Percentiles rank a stretch among this genome's conserved stretches.
Conservation (phyloP, 257 asterid genomes). For the Solanum chiquidenum region DNA sequence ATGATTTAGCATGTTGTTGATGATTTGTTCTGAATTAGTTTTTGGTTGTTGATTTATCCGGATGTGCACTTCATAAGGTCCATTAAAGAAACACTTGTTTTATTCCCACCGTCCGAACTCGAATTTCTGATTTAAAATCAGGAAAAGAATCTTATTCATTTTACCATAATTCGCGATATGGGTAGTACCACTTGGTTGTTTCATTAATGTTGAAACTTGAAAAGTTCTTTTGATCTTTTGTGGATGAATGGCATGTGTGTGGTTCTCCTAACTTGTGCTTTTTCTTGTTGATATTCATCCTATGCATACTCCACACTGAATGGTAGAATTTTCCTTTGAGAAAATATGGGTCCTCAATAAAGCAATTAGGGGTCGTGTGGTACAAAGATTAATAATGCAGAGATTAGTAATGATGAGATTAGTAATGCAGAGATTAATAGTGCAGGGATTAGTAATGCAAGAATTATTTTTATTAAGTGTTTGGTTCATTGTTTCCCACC, state of each 20-base stretch:
- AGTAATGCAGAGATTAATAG: no score
- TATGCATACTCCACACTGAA: background rate
- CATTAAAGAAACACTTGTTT: background rate
- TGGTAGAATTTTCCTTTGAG: background rate
- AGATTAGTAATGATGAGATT: no score
- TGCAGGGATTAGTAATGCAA: no score
- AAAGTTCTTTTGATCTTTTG: background rate
- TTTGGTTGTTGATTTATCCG: background rate
- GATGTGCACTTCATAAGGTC: background rate
- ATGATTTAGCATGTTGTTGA: background rate
- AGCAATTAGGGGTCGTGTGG: background rate
- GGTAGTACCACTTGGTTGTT: background rate
- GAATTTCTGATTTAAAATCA: fast-evolving
- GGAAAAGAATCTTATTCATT: background rate
- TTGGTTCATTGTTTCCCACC: no score
- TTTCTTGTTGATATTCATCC: background rate
- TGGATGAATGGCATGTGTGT: background rate
- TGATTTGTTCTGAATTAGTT: background rate
- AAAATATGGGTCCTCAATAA: background rate
- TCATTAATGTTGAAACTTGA: background rate
- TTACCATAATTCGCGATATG: fast-evolving
- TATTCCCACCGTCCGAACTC: background rate
- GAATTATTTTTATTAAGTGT: no score
- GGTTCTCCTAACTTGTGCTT: background rate
- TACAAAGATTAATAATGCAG: no score